phyloP scores from a whole-genome alignment of 768 basidiomycete species.

The Nevesoporus exiguus region DNA sequence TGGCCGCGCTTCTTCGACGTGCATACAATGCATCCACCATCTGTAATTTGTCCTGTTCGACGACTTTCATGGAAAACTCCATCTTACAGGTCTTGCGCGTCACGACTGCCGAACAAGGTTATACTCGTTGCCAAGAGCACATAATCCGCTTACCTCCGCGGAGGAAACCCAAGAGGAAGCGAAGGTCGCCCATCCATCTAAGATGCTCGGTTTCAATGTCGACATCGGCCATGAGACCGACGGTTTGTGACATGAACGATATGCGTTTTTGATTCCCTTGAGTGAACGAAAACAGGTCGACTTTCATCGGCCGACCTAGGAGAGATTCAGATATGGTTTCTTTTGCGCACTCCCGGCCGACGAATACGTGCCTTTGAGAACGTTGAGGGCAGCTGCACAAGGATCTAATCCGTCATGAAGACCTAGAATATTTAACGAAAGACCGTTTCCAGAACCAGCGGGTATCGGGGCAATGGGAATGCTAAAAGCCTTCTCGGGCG shows the following conservation, averaged over 20 bases:
- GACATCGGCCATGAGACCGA: conserved; percentile 83
- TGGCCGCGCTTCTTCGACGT: conserved; percentile 29
- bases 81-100: conserved; percentile 63
- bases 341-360: background rate
- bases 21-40: conserved; percentile 56
- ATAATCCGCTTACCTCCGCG: conserved; percentile 50
- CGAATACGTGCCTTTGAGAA: conserved; percentile 58
- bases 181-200: conserved; percentile 81
- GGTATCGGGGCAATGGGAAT: conserved; percentile 78
- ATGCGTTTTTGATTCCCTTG: conserved; percentile 60
- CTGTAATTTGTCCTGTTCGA: conserved; percentile 62
- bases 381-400: conserved; percentile 70
- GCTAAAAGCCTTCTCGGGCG: conserved; percentile 56
- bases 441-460: conserved; percentile 78
- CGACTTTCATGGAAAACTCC: conserved; percentile 67
- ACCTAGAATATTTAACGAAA: conserved; percentile 72
- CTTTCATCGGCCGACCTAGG: conserved; percentile 65
- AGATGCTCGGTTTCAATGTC: conserved; percentile 82
- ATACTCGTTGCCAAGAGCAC: background rate
- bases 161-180: conserved; percentile 72
- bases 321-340: background rate
- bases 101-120: conserved; percentile 42
- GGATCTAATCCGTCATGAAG: conserved; percentile 66
- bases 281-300: conserved; percentile 74
- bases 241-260: conserved; percentile 80